phyloP scores from a whole-genome alignment of 441 rosid genomes.

The Gossypium schwendimanii region DNA sequence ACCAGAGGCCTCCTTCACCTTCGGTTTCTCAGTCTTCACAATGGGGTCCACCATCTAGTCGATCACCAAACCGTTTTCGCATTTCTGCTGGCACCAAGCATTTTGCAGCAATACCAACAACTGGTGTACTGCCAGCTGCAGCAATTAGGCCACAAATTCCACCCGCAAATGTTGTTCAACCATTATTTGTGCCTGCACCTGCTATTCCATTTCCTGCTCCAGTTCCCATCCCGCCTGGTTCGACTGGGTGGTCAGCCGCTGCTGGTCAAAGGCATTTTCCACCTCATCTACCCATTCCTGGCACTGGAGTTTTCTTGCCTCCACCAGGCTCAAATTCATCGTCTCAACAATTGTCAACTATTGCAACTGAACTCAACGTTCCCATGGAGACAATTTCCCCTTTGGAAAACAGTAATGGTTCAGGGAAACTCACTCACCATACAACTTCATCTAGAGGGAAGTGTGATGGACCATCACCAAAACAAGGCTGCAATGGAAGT shows the following conservation, averaged over 20 bases:
- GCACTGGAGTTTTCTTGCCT: conserved; percentile 97
- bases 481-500: conserved; percentile 38
- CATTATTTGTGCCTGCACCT: conserved; percentile 40
- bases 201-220: conserved; percentile 54
- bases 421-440: conserved; percentile 21
- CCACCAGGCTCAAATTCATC: conserved; percentile 40
- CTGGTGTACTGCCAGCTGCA: conserved; percentile 54
- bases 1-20: conserved; percentile 28
- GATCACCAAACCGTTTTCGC: conserved; percentile 47
- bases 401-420: conserved; percentile 25
- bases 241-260: conserved; percentile 58
- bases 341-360: conserved; percentile 22
- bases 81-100: conserved; percentile 52
- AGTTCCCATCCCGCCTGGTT: conserved; percentile 50
- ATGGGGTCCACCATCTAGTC: conserved; percentile 55
- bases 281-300: conserved; percentile 56
- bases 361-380: conserved; percentile 19
- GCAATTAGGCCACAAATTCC: conserved; percentile 49
- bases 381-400: conserved; percentile 17
- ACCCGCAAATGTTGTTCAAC: conserved; percentile 45
- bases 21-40: conserved; percentile 31
- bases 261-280: conserved; percentile 46
- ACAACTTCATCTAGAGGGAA: conserved; percentile 21
- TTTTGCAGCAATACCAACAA: conserved; percentile 36
- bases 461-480: conserved; percentile 19